These are phyloP conservation scores for Talaromyces wortmannii DNA, from an alignment of 495 filamentous ascomycete genomes.

Conservation along the genomic window DNA sequence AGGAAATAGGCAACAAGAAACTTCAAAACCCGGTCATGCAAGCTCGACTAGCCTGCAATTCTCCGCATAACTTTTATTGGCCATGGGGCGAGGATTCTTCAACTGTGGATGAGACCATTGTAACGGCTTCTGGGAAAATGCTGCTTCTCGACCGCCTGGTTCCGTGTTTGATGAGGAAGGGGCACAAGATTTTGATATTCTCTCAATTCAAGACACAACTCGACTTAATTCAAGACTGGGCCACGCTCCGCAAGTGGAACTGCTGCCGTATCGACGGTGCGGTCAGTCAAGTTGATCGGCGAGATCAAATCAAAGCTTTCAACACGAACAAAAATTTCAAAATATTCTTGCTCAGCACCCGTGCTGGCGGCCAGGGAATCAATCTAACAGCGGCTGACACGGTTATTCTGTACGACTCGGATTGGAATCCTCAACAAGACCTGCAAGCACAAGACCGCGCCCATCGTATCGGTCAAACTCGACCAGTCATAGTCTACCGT, in stretches of 20 bases:
- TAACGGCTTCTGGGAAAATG: constrained; percentile 92
- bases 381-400: constrained; percentile 73
- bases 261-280: constrained; percentile 88
- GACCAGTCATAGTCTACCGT: constrained; percentile 90
- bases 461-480: constrained; percentile 89
- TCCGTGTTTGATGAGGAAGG: constrained; percentile 62
- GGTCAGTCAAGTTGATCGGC: constrained; percentile 75
- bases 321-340: constrained; percentile 64
- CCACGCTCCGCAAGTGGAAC: constrained; percentile 63
- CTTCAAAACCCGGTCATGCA: constrained; percentile 93
- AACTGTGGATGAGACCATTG: constrained; percentile 64
- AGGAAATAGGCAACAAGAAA: constrained; percentile 85
- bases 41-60: constrained; percentile 86
- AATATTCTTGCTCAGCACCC: constrained; percentile 81
- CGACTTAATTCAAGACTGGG: constrained; percentile 86
- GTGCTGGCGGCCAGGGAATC: constrained; percentile 92
- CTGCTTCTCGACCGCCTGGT: constrained; percentile 83
- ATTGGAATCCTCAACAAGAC: constrained; percentile 98
- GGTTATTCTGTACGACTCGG: constrained; percentile 69
- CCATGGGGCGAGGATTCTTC: constrained; percentile 59
- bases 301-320: constrained; percentile 77
- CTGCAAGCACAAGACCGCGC: constrained; percentile 93
- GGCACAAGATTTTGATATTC: constrained; percentile 92
- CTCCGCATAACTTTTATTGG: constrained; percentile 94
- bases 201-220: constrained; percentile 94